A percentile compares a stretch with the other conserved stretches of the same genome.
phyloP scores from a whole-genome alignment of 148 eudicot species.

The Fagopyrum homotropicum region DNA sequence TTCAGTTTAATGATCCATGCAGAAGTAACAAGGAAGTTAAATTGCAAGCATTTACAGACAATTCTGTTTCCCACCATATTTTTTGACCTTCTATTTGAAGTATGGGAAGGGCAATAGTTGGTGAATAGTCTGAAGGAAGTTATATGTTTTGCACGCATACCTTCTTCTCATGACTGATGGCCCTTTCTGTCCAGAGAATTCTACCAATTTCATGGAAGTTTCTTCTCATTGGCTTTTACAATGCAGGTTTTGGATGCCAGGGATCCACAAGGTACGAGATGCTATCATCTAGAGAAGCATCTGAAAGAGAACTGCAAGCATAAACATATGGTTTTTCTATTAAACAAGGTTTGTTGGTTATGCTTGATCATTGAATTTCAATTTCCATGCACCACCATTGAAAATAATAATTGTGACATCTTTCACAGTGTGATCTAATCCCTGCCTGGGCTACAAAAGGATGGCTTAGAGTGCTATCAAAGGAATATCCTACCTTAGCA shows the following conservation, averaged over 20 bases:
- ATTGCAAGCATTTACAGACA: too few relatives aligned
- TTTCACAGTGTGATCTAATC: conserved; percentile 80
- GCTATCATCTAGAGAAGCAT: conserved; percentile 90
- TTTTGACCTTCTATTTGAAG: neutral
- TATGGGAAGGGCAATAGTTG: neutral
- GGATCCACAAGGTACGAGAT: conserved; percentile 94
- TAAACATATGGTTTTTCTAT: conserved; percentile 75
- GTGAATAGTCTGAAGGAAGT: neutral
- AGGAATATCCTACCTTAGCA: conserved; percentile 82
- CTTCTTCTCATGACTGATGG: neutral
- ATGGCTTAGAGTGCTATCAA: conserved; percentile 76
- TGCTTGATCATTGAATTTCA: neutral
- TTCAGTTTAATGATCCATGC: too few relatives aligned
- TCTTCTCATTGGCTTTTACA: neutral
- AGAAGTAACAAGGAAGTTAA: too few relatives aligned
- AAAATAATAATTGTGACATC: neutral
- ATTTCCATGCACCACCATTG: neutral
- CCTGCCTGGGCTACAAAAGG: conserved; percentile 99
- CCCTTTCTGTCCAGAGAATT: neutral
- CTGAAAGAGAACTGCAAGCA: conserved; percentile 78
- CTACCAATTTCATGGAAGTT: neutral
- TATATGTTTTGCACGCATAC: neutral
- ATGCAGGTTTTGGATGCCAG: conserved; percentile 90
- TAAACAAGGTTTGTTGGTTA: conserved; percentile 62
- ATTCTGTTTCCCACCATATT: too few relatives aligned